Evolutionary conservation across 2,329 filamentous ascomycete species (phyloP), one percentile per base, ranked within the genome.

Genomic region (Verticillium isaacii): DNA sequence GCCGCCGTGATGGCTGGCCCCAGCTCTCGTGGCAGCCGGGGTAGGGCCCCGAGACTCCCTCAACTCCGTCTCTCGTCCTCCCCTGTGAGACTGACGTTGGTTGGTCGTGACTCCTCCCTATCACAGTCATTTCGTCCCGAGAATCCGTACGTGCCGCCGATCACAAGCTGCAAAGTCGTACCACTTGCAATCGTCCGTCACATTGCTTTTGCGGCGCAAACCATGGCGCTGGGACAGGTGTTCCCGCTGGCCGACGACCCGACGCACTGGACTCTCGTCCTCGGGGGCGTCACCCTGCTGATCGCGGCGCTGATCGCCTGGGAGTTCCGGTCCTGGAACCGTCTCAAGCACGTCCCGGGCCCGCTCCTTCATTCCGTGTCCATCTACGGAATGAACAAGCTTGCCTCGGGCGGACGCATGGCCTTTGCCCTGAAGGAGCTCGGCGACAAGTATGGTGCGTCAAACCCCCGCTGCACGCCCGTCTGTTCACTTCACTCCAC

Each of bases 321-420:
- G 60, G 62, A 61, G 58, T 63, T 69, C 25, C 64, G 66, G 52
- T 68, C 69, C 32, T 73, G 69, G 69, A 64, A 67, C 41, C 67
- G 71, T 2, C 59, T 72, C 39, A 65, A 68, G 45, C 68, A 72
- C 36, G 65, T 73, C 23, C 71, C 71, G 19, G 71, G 71, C 9
- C 71, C 70, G 8, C 64, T 64, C 29, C 45, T 68, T 8, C 70
- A 70, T 8, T 66, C 67, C 0, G 63, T 74, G 52, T 73, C 72
- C 19, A 71, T 73, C 17, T 68, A 66, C 6, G 73, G 72, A 66
- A 69, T 74, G 62, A 64, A 71, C 34, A 59, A 57, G 11, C 58
- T 50, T 3, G 61, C 63, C 7, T 32, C 63, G 0, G 63, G 60
- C 5, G 63, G 62, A 4, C 61, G 14, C 55, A 62, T 0, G 29